phyloP scores from a whole-genome alignment of 169 alveolate genomes.

The Plasmodium cynomolgi region DNA sequence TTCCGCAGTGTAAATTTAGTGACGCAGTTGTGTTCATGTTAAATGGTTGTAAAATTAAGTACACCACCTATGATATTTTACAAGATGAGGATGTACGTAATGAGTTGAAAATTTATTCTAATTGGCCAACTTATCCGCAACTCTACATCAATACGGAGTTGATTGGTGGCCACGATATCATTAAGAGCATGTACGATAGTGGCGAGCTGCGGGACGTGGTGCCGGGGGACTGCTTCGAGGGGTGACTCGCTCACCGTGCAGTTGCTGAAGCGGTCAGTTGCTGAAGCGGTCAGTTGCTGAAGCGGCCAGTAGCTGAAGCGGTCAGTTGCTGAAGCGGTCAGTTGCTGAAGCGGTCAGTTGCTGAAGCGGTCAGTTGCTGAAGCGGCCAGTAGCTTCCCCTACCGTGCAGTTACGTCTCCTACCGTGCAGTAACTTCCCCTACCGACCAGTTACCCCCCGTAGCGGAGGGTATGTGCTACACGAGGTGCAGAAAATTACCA shows the following conservation, averaged over 20 bases:
- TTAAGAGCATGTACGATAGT: slow-evolving; percentile 81
- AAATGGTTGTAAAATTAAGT: slow-evolving; percentile 79
- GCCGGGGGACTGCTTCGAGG: slow-evolving; percentile 77
- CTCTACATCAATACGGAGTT: slow-evolving; percentile 83
- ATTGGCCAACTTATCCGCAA: slow-evolving; percentile 96
- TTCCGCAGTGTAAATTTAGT: slow-evolving; percentile 86
- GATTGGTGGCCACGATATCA: slow-evolving; percentile 87
- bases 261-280: no score
- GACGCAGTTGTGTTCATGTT: slow-evolving; percentile 84
- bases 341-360: no score
- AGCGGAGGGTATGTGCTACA: not conserved
- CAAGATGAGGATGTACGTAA: slow-evolving; percentile 89
- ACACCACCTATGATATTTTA: slow-evolving; percentile 87
- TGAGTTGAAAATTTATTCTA: slow-evolving; percentile 90
- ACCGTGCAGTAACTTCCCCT: no score
- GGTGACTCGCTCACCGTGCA: not conserved
- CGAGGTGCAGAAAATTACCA: not conserved
- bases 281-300: no score
- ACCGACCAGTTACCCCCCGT: not conserved
- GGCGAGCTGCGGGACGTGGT: slow-evolving; percentile 73
- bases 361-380: no score
- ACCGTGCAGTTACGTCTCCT: no score
- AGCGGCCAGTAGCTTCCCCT: no score
- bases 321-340: no score
- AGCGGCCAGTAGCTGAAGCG: no score